Base-by-base conservation (phyloP, 441 rosid genomes). In the Kokia cookei region DNA sequence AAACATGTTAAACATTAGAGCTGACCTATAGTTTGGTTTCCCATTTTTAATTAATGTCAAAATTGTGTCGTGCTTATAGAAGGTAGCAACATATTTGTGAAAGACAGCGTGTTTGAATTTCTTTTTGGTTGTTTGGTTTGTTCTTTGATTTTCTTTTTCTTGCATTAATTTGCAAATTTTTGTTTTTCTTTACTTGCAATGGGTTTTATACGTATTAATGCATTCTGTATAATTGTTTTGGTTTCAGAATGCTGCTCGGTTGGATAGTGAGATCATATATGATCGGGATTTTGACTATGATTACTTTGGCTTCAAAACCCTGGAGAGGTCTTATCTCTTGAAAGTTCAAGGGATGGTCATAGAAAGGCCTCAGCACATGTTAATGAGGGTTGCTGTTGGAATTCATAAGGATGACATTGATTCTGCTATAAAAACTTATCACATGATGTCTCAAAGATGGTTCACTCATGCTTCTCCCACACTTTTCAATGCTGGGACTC, bases 381-480 rank as follows among this genome's bases (percentile, higher is more conserved):
- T 93, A 77, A 93, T 93, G 97, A 91, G 98, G 86, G 98, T 92
- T 70, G 76, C 98, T 77, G 97, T 92, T 80, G 98, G 98, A 40
- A 89, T 93, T 57, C 98, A 92, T 80, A 92, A 88, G 73, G 90
- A 87, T 73, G 96, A 92, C 71, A 82, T 93, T 70, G 98, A 92
- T 72, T 90, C 93, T 43, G 92, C 69, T 2, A 81, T 93, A 79
- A 74, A 78, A 79, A 93, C 98, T 24, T 93, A 93, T 78, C 98
- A 93, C 76, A 80, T 92, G 83, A 93, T 93, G 98, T 93, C 98
- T 67, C 98, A 91, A 61, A 67, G 98, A 7, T 92, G 98, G 98
- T 92, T 93, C 82, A 93, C 94, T 80, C 98, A 93, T 86, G 98
- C 97, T 22, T 92, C 97, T 71, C 98, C 98, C 11, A 93, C 98